A percentile compares a stretch with the other conserved stretches of the same genome.
Conservation (phyloP, 495 filamentous ascomycete genomes). For the Hypoxylon trugodes region DNA sequence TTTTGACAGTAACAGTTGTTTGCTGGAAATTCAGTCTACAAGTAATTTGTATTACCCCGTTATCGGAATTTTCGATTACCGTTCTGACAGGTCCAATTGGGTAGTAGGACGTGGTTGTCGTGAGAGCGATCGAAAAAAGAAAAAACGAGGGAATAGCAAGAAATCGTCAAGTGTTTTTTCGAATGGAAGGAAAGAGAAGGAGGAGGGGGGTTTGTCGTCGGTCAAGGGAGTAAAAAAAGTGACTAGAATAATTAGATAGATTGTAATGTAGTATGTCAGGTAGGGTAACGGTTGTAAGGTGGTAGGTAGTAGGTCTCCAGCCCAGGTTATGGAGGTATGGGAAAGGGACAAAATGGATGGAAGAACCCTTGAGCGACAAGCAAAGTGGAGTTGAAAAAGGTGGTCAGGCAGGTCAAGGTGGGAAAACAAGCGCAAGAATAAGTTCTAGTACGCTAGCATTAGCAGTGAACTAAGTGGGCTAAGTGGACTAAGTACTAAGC, state of each 20-base stretch:
- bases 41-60: constrained; percentile 12
- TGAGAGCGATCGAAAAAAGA: constrained; percentile 6
- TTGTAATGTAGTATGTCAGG: constrained; percentile 20
- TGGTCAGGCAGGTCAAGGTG: constrained; percentile 1
- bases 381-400: constrained; percentile 5
- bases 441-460: constrained; percentile 22
- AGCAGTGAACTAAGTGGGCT: constrained; percentile 5
- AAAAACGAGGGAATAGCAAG: background rate
- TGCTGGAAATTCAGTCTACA: constrained; percentile 16
- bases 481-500: background rate
- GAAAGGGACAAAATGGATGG: too few relatives aligned
- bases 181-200: too few relatives aligned
- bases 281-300: too few relatives aligned
- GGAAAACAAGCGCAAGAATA: constrained; percentile 4
- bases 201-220: too few relatives aligned
- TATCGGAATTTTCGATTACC: constrained; percentile 25
- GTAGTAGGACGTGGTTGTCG: constrained; percentile 13
- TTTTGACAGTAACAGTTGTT: constrained; percentile 48
- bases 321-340: too few relatives aligned
- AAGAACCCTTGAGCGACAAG: constrained; percentile 28
- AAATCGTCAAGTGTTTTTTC: too few relatives aligned
- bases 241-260: too few relatives aligned
- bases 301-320: too few relatives aligned
- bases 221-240: too few relatives aligned
- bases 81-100: constrained; percentile 34